Base-by-base conservation (phyloP, 2,329 filamentous ascomycete species). In the Triangularia verruculosa region DNA sequence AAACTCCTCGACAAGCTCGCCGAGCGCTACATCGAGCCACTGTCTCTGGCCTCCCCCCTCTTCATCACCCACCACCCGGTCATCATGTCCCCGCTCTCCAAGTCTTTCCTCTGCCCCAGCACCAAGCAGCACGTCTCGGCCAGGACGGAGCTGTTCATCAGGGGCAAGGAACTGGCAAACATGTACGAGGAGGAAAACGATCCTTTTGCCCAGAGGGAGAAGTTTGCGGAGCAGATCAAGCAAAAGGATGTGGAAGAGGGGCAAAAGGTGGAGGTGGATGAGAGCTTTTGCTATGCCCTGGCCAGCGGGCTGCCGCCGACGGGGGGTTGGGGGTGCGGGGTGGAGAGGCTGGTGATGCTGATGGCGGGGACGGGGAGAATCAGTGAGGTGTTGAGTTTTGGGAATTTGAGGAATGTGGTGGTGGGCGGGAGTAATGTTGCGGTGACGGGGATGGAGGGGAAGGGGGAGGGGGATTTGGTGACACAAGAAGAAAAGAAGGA, bases 111-210 rank as follows among this genome's bases (percentile, higher is more conserved):
- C 20, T 92, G 93, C 74, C 84, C 86, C 0, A 76, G 73, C 8
- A 89, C 88, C 0, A 81, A 83, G 13, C 93, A 97, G 74, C 77
- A 84, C 8, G 87, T 97, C 1, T 89, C 92, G 1, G 91, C 92
- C 0, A 88, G 93, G 5, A 91, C 90, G 0, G 93, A 97, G 77
- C 84, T 97, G 22, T 97, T 96, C 77, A 86, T 96, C 66, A 79
- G 86, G 57, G 87, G 89, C 47, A 86, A 87, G 61, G 95, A 99
- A 74, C 83, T 97, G 30, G 92, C 94, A 65, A 99, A 99, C 76
- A 96, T 94, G 80, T 99, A 99, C 76, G 95, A 99, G 75, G 95
- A 99, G 77, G 95, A 99, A 75, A 99, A 99, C 76, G 91, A 92
- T 59, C 95, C 95, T 0, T 88, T 90, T 61, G 90, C 89, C 71